Conservation (phyloP, 805 yeast genomes). For the Hanseniaspora taiwanica region DNA sequence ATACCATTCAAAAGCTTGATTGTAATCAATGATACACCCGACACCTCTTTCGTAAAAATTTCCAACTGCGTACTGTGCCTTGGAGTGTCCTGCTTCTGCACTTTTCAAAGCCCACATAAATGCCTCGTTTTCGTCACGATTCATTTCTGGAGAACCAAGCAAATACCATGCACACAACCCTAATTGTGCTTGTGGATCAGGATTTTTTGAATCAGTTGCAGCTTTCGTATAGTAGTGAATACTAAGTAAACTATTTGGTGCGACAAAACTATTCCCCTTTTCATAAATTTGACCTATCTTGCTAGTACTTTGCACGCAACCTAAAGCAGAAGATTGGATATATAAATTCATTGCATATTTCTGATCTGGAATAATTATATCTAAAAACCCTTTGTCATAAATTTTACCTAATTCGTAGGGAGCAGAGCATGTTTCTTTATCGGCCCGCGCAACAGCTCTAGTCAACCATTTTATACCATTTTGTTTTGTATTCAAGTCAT, state of each 20-base stretch:
- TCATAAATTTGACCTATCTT: constrained; percentile 77
- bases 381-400: constrained; percentile 71
- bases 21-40: constrained; percentile 54
- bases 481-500: constrained; percentile 56
- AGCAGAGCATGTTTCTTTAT: constrained; percentile 78
- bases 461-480: constrained; percentile 88
- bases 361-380: constrained; percentile 71
- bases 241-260: constrained; percentile 68
- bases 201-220: constrained; percentile 45
- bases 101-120: constrained; percentile 91
- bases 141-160: constrained; percentile 81
- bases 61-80: constrained; percentile 78
- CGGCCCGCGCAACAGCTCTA: constrained; percentile 75
- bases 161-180: constrained; percentile 95
- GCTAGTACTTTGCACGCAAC: constrained; percentile 70
- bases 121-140: constrained; percentile 66
- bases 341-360: constrained; percentile 77
- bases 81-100: constrained; percentile 58
- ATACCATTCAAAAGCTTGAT: constrained; percentile 63
- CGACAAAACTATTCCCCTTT: constrained; percentile 45
- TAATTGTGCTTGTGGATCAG: constrained; percentile 82
- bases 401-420: constrained; percentile 86
- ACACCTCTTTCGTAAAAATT: constrained; percentile 78
- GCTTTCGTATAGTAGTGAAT: constrained; percentile 90
- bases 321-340: constrained; percentile 78